Evolutionary conservation across 2,329 filamentous ascomycete genomes (phyloP).

Genomic region (Ophioceras dolichostomum): DNA sequence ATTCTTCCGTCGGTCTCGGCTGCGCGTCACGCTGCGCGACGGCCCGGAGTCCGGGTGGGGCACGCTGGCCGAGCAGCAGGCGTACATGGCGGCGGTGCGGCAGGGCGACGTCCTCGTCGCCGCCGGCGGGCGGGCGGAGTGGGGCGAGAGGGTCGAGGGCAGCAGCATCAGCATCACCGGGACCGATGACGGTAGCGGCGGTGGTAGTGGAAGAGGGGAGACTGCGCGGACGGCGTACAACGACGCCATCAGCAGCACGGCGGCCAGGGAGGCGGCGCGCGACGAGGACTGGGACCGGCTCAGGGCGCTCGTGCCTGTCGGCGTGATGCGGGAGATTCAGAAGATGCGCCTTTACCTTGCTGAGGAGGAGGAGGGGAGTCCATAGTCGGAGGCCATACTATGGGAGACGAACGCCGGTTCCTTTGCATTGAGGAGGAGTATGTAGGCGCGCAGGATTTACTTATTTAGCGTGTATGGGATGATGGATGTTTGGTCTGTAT

Average conservation of each 20-base stretch:
- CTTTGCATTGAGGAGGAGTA: too few species aligned
- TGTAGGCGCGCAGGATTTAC: too few species aligned
- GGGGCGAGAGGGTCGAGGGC: constrained; percentile 36
- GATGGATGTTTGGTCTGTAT: too few species aligned
- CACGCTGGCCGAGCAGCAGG: constrained; percentile 35
- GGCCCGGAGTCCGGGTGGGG: constrained; percentile 55
- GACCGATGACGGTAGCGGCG: background rate
- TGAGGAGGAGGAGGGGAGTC: too few species aligned
- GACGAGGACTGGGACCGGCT: constrained; percentile 33
- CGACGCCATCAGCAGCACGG: constrained; percentile 44
- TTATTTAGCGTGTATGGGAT: too few species aligned
- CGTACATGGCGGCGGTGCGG: constrained; percentile 38
- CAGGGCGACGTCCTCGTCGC: constrained; percentile 29
- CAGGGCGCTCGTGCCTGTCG: constrained; percentile 42
- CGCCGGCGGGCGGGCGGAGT: constrained; percentile 42
- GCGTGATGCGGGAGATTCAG: too few species aligned
- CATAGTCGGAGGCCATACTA: too few species aligned
- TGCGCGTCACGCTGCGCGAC: constrained; percentile 53
- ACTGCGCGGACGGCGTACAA: constrained; percentile 18
- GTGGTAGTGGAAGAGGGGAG: constrained; percentile 9
- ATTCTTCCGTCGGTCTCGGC: constrained; percentile 48
- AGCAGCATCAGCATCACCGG: background rate
- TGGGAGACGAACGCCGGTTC: too few species aligned
- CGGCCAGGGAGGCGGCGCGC: constrained; percentile 45
- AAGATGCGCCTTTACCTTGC: too few species aligned